Conservation (phyloP, 2,329 filamentous ascomycete species). For the Ambrosiella cleistominuta region DNA sequence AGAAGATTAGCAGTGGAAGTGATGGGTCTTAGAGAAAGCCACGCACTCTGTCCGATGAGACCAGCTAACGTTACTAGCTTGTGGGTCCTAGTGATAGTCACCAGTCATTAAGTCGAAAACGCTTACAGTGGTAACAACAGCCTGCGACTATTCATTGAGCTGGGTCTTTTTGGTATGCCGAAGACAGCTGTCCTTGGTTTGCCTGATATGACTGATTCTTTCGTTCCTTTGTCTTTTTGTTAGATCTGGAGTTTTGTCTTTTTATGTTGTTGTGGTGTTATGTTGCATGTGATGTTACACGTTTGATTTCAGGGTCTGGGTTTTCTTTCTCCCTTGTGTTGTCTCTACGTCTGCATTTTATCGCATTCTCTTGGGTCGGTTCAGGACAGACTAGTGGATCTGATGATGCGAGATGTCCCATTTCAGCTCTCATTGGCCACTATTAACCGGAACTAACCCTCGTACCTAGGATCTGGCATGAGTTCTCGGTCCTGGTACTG, state of each 20-base stretch:
- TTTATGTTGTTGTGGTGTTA: background rate
- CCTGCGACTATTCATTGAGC: too few species aligned
- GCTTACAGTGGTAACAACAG: too few species aligned
- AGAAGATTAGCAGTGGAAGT: constrained; percentile 43
- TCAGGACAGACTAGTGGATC: background rate
- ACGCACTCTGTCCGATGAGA: too few species aligned
- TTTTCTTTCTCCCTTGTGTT: background rate
- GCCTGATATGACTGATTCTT: background rate
- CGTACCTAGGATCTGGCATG: too few species aligned
- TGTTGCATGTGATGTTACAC: background rate
- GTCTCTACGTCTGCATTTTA: background rate
- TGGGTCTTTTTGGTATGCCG: background rate
- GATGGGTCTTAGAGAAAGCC: constrained; percentile 20
- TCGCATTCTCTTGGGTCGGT: background rate
- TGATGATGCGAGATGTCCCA: background rate
- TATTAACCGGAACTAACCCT: too few species aligned
- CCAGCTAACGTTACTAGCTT: too few species aligned
- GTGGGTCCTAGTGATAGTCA: too few species aligned
- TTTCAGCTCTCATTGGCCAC: too few species aligned
- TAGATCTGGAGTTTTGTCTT: background rate
- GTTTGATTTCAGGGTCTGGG: background rate
- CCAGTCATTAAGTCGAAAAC: too few species aligned
- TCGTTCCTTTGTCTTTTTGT: background rate
- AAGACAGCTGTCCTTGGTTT: background rate
- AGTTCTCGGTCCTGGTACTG: too few species aligned